Percentiles rank a stretch among this genome's conserved stretches.
phyloP scores from a whole-genome alignment of 2,329 filamentous ascomycete species.

The Aspergillus flavus region DNA sequence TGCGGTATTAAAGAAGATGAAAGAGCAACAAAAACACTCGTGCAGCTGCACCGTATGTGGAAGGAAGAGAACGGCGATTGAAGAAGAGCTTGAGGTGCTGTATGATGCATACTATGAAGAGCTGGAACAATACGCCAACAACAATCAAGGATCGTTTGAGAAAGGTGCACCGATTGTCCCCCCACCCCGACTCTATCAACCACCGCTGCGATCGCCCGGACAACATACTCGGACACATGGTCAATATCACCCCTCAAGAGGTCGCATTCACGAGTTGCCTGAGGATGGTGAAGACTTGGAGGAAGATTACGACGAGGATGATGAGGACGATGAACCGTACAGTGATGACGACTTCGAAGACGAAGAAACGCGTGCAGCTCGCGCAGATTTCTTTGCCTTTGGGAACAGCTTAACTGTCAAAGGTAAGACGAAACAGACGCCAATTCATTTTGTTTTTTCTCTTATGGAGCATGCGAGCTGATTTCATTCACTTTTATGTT shows the following conservation, averaged over 20 bases:
- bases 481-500: constrained; percentile 46
- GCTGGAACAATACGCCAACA: constrained; percentile 94
- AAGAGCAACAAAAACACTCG: constrained; percentile 98
- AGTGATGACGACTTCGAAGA: constrained; percentile 67
- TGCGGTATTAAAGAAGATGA: constrained; percentile 97
- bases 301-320: constrained; percentile 65
- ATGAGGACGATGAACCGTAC: constrained; percentile 69
- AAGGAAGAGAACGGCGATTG: constrained; percentile 92
- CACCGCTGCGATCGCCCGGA: constrained; percentile 57
- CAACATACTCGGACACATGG: constrained; percentile 57
- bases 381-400: constrained; percentile 92
- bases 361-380: constrained; percentile 62
- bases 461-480: constrained; percentile 22
- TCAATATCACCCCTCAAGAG: constrained; percentile 69
- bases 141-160: constrained; percentile 64
- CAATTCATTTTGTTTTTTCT: neutral
- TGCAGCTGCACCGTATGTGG: constrained; percentile 98
- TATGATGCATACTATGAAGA: constrained; percentile 99
- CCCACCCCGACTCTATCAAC: constrained; percentile 65
- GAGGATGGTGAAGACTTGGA: constrained; percentile 59
- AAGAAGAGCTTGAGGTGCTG: constrained; percentile 94
- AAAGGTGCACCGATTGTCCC: constrained; percentile 71
- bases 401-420: constrained; percentile 97
- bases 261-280: constrained; percentile 66
- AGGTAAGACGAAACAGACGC: constrained; percentile 50